These are phyloP conservation scores for Aeminium ludgeri DNA, from an alignment of 495 filamentous ascomycete species.

Conservation along the genomic window DNA sequence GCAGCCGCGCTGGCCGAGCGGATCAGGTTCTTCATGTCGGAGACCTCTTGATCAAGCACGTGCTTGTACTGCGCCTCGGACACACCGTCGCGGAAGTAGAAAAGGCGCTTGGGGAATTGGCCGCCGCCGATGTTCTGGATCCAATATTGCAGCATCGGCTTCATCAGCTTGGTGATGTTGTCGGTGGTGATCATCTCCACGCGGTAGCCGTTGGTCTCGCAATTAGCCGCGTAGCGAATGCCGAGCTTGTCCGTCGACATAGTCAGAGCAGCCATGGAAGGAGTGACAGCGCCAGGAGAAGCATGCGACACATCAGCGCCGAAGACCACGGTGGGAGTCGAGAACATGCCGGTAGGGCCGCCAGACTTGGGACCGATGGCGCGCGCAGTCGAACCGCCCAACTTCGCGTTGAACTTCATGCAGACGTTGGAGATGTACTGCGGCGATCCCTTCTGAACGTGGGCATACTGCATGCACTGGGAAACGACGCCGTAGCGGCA, in stretches of 20 bases:
- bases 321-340: slow-evolving; percentile 49
- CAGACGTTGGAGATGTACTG: slow-evolving; percentile 80
- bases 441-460: slow-evolving; percentile 41
- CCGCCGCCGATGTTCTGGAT: slow-evolving; percentile 34
- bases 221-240: slow-evolving; percentile 55
- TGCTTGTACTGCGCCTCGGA: slow-evolving; percentile 68
- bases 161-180: slow-evolving; percentile 49
- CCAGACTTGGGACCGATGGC: slow-evolving; percentile 21
- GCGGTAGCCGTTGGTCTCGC: slow-evolving; percentile 60
- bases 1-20: slow-evolving; percentile 13
- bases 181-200: slow-evolving; percentile 51
- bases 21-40: slow-evolving; percentile 46
- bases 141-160: slow-evolving; percentile 47
- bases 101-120: slow-evolving; percentile 44
- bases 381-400: slow-evolving; percentile 58
- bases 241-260: slow-evolving; percentile 48
- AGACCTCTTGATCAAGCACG: slow-evolving; percentile 59
- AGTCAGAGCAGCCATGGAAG: slow-evolving; percentile 76
- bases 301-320: slow-evolving; percentile 84
- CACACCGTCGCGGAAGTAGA: slow-evolving; percentile 92
- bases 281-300: slow-evolving; percentile 40
- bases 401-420: slow-evolving; percentile 92
- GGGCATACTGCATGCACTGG: slow-evolving; percentile 46
- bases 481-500: slow-evolving; percentile 62
- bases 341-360: slow-evolving; percentile 11